Conservation (phyloP, 805 yeast genomes). For the Saccharomycopsis fodiens region DNA sequence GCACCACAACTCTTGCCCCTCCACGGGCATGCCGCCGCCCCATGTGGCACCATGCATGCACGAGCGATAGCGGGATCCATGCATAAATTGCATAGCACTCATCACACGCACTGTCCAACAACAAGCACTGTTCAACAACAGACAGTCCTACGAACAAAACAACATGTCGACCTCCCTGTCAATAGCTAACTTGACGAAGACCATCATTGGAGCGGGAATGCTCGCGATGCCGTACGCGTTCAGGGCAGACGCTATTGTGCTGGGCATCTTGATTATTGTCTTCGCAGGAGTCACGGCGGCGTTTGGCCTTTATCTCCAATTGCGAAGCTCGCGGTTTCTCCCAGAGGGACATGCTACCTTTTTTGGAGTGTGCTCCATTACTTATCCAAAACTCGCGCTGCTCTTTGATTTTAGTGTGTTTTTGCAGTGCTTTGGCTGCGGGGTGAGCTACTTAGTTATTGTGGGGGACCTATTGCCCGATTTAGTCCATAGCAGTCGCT, state of each 20-base stretch:
- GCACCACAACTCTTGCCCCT: too few relatives aligned
- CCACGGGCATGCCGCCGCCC: too few relatives aligned
- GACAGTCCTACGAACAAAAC: too few relatives aligned
- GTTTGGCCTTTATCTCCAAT: constrained; percentile 59
- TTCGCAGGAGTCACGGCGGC: constrained; percentile 61
- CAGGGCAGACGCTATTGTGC: constrained; percentile 54
- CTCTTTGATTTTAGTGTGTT: constrained; percentile 71
- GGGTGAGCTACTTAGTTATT: constrained; percentile 60
- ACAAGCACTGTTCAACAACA: too few relatives aligned
- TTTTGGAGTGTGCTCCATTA: constrained; percentile 60
- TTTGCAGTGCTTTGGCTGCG: constrained; percentile 74
- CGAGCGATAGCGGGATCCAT: too few relatives aligned
- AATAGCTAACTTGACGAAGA: constrained; percentile 59
- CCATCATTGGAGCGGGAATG: constrained; percentile 76
- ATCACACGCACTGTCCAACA: too few relatives aligned
- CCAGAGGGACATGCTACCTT: constrained; percentile 59
- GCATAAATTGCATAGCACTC: too few relatives aligned
- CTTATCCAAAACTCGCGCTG: constrained; percentile 63
- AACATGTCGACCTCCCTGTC: constrained; percentile 55
- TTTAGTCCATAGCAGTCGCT: constrained; percentile 35
- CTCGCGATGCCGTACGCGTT: constrained; percentile 71
- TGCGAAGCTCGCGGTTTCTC: constrained; percentile 47
- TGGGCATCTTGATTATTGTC: constrained; percentile 48
- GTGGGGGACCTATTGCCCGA: constrained; percentile 74
- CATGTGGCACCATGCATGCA: too few relatives aligned